Percentiles rank a stretch among this genome's conserved stretches.
phyloP scores from a whole-genome alignment of 1,139 yeast species.

The Diutina rugosa region DNA sequence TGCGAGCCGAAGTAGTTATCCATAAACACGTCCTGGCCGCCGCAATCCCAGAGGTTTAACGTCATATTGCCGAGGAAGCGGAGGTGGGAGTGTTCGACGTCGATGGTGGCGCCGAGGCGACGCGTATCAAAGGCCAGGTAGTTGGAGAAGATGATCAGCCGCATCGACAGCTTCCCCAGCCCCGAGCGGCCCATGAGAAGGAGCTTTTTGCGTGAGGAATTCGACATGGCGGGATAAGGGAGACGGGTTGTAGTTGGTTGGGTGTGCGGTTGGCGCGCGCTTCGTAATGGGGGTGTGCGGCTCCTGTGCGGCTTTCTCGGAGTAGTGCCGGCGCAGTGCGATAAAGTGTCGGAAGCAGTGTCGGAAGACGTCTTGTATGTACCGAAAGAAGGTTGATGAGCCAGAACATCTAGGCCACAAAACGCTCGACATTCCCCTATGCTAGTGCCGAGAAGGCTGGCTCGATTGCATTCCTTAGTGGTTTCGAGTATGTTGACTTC shows the following conservation, averaged over 20 bases:
- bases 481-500: too few species aligned
- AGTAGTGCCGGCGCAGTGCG: too few species aligned
- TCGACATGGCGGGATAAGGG: constrained; percentile 5
- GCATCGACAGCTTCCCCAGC: constrained; percentile 94
- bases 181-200: constrained; percentile 82
- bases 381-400: too few species aligned
- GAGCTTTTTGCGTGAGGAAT: constrained; percentile 20
- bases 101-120: constrained; percentile 92
- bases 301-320: too few species aligned
- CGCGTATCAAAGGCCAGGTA: constrained; percentile 96
- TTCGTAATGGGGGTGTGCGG: too few species aligned
- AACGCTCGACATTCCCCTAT: too few species aligned
- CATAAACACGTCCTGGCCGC: constrained; percentile 93
- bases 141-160: constrained; percentile 88
- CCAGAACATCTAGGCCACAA: too few species aligned
- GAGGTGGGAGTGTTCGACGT: constrained; percentile 91
- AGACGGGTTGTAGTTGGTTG: neutral
- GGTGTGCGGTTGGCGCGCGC: too few species aligned
- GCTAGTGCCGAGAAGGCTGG: too few species aligned
- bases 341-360: too few species aligned
- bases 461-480: too few species aligned
- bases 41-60: constrained; percentile 94
- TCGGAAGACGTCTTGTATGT: too few species aligned
- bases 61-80: constrained; percentile 93
- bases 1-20: constrained; percentile 38